A percentile compares a stretch with the other conserved stretches of the same genome.
These are phyloP conservation scores for Saccharomycopsis amapae DNA, from an alignment of 805 yeast species.

Conservation along the genomic window DNA sequence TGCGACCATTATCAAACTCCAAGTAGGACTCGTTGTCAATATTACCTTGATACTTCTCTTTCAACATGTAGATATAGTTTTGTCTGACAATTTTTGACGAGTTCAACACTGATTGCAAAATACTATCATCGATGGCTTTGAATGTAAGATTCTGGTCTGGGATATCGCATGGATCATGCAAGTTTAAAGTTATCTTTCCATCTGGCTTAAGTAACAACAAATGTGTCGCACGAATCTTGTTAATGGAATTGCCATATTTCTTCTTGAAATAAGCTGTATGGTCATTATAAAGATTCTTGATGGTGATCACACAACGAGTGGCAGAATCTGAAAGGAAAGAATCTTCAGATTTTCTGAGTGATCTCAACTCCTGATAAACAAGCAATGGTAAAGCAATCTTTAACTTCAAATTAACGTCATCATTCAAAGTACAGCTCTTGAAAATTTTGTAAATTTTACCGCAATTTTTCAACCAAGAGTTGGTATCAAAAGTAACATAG, in stretches of 20 bases:
- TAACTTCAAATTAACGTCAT: conserved; percentile 9
- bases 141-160: conserved; percentile 9
- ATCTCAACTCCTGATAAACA: conserved; percentile 70
- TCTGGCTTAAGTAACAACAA: conserved; percentile 19
- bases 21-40: background rate
- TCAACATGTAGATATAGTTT: conserved; percentile 11
- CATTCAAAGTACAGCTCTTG: conserved; percentile 45
- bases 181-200: conserved; percentile 11
- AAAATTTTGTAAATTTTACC: conserved; percentile 68
- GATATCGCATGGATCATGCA: conserved; percentile 13
- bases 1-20: conserved; percentile 21
- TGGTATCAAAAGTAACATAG: conserved; percentile 63
- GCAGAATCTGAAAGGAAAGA: conserved; percentile 74
- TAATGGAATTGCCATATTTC: conserved; percentile 2
- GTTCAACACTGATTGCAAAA: conserved; percentile 14
- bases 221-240: conserved; percentile 2
- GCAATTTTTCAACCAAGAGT: conserved; percentile 75
- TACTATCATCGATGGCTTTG: conserved; percentile 20
- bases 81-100: conserved; percentile 12
- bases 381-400: conserved; percentile 43
- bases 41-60: background rate
- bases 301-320: conserved; percentile 68
- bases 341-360: conserved; percentile 63
- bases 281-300: conserved; percentile 57
- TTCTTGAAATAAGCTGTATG: conserved; percentile 15